Percentiles rank a stretch among this genome's conserved stretches.
Evolutionary conservation across 2,329 filamentous ascomycete species (phyloP).

Genomic region (Ilyonectria mors-panacis): DNA sequence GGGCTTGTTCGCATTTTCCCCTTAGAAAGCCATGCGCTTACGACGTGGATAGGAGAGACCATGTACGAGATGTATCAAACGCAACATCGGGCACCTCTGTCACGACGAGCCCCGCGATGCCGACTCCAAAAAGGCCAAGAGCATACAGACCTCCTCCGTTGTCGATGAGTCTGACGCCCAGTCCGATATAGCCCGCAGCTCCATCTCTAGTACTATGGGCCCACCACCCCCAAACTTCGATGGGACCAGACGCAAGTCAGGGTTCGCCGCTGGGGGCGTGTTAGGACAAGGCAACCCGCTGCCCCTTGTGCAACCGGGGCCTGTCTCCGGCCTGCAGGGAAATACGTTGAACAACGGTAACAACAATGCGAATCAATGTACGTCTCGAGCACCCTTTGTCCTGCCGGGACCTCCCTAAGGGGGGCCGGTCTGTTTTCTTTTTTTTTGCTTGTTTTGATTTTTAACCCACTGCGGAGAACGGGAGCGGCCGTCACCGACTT

Average conservation of each 20-base stretch:
- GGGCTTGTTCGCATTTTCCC: constrained; percentile 31
- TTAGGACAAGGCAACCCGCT: constrained; percentile 69
- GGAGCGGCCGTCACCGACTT: constrained; percentile 41
- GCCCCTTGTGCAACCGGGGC: constrained; percentile 80
- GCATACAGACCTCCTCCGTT: constrained; percentile 61
- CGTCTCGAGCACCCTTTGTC: constrained; percentile 59
- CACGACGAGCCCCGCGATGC: constrained; percentile 96
- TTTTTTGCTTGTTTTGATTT: constrained; percentile 43
- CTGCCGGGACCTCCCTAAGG: constrained; percentile 36
- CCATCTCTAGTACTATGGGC: constrained; percentile 72
- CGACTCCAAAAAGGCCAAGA: constrained; percentile 84
- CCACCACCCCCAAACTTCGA: constrained; percentile 63
- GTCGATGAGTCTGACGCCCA: constrained; percentile 73
- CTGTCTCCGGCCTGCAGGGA: constrained; percentile 77
- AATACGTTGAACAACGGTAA: constrained; percentile 67
- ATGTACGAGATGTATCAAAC: constrained; percentile 97
- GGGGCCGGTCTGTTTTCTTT: constrained; percentile 28
- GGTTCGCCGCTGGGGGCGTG: constrained; percentile 59
- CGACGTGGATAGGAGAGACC: constrained; percentile 81
- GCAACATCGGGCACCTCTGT: constrained; percentile 98
- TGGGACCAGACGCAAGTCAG: constrained; percentile 56
- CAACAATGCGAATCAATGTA: constrained; percentile 82
- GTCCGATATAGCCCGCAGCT: constrained; percentile 66
- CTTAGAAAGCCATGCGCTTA: constrained; percentile 45
- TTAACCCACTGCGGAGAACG: constrained; percentile 45